phyloP scores from a whole-genome alignment of 441 rosid species.

The Manihot esculenta region DNA sequence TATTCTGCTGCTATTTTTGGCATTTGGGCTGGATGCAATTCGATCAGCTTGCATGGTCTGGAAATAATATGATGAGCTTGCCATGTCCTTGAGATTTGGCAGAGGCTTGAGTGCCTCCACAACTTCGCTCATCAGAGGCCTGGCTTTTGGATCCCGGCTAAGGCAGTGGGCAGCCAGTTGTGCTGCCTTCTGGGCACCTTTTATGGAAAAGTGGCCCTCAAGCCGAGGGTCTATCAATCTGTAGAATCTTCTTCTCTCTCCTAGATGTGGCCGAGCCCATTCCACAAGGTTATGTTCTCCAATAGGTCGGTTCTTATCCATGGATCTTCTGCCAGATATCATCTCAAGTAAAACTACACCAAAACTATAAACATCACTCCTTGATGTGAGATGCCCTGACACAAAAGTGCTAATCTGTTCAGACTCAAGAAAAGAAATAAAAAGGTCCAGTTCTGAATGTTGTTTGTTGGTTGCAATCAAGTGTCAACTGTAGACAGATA shows the following conservation, averaged over 20 bases:
- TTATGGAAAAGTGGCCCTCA: constrained; percentile 84
- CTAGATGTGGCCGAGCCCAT: constrained; percentile 90
- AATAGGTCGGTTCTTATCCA: constrained; percentile 87
- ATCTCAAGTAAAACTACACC: constrained; percentile 91
- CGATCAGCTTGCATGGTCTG: constrained; percentile 75
- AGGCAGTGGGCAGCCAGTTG: constrained; percentile 89
- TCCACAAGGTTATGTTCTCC: constrained; percentile 91
- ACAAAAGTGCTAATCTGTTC: constrained; percentile 17
- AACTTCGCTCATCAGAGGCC: constrained; percentile 88
- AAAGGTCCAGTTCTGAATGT: background rate
- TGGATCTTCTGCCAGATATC: constrained; percentile 84
- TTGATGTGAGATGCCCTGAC: constrained; percentile 90
- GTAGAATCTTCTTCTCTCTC: constrained; percentile 77
- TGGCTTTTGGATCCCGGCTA: constrained; percentile 82
- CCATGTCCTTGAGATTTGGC: constrained; percentile 85
- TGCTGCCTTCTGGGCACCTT: constrained; percentile 82
- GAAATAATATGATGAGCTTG: constrained; percentile 82
- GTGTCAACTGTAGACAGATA: too few species aligned
- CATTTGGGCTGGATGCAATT: constrained; percentile 52
- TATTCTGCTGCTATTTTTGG: constrained; percentile 44
- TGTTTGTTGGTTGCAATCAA: background rate
- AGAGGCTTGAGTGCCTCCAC: constrained; percentile 77
- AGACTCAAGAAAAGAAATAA: constrained; percentile 12
- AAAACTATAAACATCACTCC: constrained; percentile 89
- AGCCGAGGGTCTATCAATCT: constrained; percentile 80